A percentile compares a stretch with the other conserved stretches of the same genome.
Evolutionary conservation across 257 asterid species (phyloP).

Genomic region (Henckelia pumila): DNA sequence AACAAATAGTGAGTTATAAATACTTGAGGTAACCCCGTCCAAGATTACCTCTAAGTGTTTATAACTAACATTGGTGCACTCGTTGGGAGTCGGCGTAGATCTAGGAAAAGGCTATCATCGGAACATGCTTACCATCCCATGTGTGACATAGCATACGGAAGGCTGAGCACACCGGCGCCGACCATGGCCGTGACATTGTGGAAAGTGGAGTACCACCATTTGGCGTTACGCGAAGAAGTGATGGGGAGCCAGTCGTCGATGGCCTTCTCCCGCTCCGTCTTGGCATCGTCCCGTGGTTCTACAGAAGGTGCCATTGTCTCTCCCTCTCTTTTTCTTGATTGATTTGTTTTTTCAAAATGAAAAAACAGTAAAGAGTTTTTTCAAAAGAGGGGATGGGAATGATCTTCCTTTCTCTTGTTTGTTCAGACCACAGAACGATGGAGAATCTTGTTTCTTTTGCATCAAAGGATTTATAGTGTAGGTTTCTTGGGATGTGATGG

Average conservation of each 20-base stretch:
- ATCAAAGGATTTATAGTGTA: too few species aligned
- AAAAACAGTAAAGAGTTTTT: background rate
- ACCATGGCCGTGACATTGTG: conserved; percentile 55
- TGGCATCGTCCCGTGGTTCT: conserved; percentile 11
- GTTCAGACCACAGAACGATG: background rate
- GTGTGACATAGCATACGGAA: conserved; percentile 47
- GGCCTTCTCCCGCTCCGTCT: conserved; percentile 37
- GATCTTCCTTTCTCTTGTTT: background rate
- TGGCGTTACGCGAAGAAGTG: conserved; percentile 35
- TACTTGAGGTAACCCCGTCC: too few species aligned
- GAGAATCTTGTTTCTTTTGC: background rate
- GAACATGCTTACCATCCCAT: conserved; percentile 41
- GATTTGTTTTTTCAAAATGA: background rate
- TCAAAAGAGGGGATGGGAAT: background rate
- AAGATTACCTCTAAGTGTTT: too few species aligned
- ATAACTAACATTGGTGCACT: too few species aligned
- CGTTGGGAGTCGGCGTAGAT: too few species aligned
- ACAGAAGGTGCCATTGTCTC: conserved; percentile 3
- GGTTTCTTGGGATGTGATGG: background rate
- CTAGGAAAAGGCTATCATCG: too few species aligned
- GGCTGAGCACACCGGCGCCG: conserved; percentile 49
- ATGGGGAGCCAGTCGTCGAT: conserved; percentile 48
- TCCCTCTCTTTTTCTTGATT: conserved; percentile 8
- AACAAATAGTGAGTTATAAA: too few species aligned
- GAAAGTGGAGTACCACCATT: conserved; percentile 51